Conservation (phyloP, 2,329 filamentous ascomycete genomes). For the Colletotrichum camelliae region DNA sequence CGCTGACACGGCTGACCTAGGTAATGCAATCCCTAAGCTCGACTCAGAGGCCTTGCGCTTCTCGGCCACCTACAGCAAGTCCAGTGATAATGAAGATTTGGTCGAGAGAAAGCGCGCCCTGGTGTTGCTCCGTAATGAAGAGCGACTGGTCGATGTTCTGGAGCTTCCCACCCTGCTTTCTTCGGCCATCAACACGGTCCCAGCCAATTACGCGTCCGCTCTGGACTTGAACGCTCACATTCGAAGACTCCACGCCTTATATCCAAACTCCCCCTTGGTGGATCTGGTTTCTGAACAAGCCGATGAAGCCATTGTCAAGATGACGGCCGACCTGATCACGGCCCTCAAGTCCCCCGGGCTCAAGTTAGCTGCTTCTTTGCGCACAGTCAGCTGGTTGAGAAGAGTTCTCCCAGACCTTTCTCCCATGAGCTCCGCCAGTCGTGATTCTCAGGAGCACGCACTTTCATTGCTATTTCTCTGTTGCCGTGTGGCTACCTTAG, state of each 20-base stretch:
- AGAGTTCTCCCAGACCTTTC: constrained; percentile 81
- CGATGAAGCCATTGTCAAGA: constrained; percentile 85
- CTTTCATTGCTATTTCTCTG: constrained; percentile 87
- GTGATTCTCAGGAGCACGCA: constrained; percentile 61
- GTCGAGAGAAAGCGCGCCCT: constrained; percentile 79
- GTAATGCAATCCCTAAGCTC: constrained; percentile 75
- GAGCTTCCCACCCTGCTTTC: constrained; percentile 87
- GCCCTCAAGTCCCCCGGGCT: constrained; percentile 79
- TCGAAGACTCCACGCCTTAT: constrained; percentile 81
- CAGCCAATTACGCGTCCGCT: constrained; percentile 84
- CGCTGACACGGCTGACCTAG: constrained; percentile 69
- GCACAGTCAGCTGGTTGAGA: constrained; percentile 90
- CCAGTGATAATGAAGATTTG: constrained; percentile 71
- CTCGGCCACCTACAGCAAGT: constrained; percentile 81
- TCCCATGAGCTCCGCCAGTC: constrained; percentile 19
- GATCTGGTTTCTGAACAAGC: constrained; percentile 77
- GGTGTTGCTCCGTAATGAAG: constrained; percentile 83
- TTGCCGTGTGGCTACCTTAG: constrained; percentile 81
- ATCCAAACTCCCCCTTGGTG: constrained; percentile 79
- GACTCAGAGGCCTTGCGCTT: constrained; percentile 82
- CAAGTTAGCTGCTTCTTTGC: constrained; percentile 87
- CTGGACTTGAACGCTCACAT: constrained; percentile 95
- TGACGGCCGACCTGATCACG: constrained; percentile 83
- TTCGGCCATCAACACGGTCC: constrained; percentile 71
- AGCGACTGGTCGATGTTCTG: constrained; percentile 87